These are phyloP conservation scores for Batrachochytrium dendrobatidis DNA, from an alignment of 371 early-diverging fungal genomes.

Conservation along the genomic window DNA sequence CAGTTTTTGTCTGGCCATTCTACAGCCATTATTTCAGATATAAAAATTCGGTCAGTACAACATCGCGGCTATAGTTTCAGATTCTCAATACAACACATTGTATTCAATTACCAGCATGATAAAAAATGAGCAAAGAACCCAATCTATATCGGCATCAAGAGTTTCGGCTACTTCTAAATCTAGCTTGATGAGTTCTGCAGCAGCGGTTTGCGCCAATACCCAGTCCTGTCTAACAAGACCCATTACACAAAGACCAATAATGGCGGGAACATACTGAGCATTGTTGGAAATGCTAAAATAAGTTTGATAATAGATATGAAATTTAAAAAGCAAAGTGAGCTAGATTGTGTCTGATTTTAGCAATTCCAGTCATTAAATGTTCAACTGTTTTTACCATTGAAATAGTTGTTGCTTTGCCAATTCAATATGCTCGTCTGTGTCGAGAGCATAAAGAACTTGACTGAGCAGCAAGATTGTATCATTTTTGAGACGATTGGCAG, in stretches of 20 bases:
- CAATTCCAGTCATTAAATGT: no score
- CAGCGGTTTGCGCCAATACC: slow-evolving; percentile 63
- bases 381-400: slow-evolving; percentile 24
- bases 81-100: slow-evolving; percentile 16
- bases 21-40: slow-evolving; percentile 9
- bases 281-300: slow-evolving; percentile 45
- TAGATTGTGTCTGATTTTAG: no score
- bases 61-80: slow-evolving; percentile 9
- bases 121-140: slow-evolving; percentile 22
- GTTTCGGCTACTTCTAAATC: slow-evolving; percentile 27
- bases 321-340: no score
- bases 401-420: slow-evolving; percentile 78
- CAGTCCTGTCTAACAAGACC: slow-evolving; percentile 68
- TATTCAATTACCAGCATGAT: slow-evolving; percentile 16
- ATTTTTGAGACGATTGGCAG: slow-evolving; percentile 7
- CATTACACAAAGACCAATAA: slow-evolving; percentile 69
- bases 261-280: slow-evolving; percentile 55
- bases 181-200: slow-evolving; percentile 63
- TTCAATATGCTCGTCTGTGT: slow-evolving; percentile 63
- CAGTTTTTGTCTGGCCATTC: slow-evolving; percentile 26
- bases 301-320: slow-evolving; percentile 4
- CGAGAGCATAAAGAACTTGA: slow-evolving; percentile 83
- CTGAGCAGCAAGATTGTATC: slow-evolving; percentile 58
- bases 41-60: slow-evolving; percentile 9
- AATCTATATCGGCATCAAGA: slow-evolving; percentile 19